Percentiles rank a stretch among this genome's conserved stretches.
Evolutionary conservation across 768 basidiomycete genomes (phyloP).

Genomic region (Pholiota molesta): DNA sequence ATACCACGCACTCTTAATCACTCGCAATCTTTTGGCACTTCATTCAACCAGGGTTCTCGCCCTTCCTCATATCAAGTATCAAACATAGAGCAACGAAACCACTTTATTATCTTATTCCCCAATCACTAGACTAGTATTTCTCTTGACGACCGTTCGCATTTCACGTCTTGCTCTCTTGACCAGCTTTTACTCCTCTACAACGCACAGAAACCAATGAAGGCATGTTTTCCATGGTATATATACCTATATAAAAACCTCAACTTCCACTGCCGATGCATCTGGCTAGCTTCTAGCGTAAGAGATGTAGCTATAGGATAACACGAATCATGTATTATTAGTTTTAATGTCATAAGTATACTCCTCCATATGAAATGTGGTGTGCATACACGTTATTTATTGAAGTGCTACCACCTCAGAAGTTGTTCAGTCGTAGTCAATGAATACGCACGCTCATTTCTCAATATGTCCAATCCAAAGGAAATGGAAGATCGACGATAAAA

Average conservation of each 20-base stretch:
- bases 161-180: neutral
- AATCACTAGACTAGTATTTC: neutral
- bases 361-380: neutral
- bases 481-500: no score
- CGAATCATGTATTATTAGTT: slow-evolving; percentile 7
- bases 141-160: neutral
- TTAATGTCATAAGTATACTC: neutral
- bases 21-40: neutral
- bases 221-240: neutral
- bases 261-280: neutral
- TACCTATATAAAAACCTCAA: neutral
- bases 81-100: neutral
- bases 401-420: no score
- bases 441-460: no score
- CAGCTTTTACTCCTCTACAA: neutral
- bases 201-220: neutral
- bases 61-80: neutral
- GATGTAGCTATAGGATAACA: neutral
- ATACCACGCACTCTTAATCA: neutral
- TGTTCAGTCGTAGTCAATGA: no score
- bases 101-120: neutral
- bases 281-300: neutral
- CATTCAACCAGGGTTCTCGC: neutral
- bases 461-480: no score
- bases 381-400: no score